These are phyloP conservation scores for Blyttiomyces sp. DNA, from an alignment of 371 early-diverging fungal species.

Conservation along the genomic window DNA sequence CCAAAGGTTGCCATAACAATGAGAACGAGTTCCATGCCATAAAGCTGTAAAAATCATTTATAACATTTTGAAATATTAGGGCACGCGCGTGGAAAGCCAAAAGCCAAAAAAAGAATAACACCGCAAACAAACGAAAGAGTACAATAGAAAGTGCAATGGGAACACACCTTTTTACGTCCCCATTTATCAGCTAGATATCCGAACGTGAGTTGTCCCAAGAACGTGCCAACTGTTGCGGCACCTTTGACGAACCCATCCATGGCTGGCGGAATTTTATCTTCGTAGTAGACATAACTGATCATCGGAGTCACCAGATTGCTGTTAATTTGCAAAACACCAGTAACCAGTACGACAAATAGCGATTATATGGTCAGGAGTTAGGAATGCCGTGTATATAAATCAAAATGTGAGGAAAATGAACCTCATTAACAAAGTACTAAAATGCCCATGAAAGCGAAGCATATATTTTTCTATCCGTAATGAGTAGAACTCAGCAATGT, in stretches of 20 bases:
- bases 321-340: slow-evolving; percentile 25
- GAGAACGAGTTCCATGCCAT: slow-evolving; percentile 60
- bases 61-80: too few relatives aligned
- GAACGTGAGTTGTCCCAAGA: slow-evolving; percentile 82
- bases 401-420: slow-evolving; percentile 62
- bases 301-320: slow-evolving; percentile 5
- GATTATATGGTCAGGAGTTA: slow-evolving; percentile 35
- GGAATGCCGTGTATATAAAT: slow-evolving; percentile 76
- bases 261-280: too few relatives aligned
- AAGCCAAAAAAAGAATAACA: too few relatives aligned
- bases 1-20: slow-evolving; percentile 73
- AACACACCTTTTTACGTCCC: slow-evolving; percentile 85
- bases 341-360: not conserved
- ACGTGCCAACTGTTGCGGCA: slow-evolving; percentile 75
- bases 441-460: not conserved
- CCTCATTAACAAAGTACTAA: not conserved
- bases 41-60: slow-evolving; percentile 69
- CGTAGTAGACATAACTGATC: slow-evolving; percentile 49
- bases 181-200: slow-evolving; percentile 80
- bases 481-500: not conserved
- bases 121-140: slow-evolving; percentile 65
- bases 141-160: slow-evolving; percentile 78
- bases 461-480: not conserved
- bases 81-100: too few relatives aligned
- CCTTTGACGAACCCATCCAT: slow-evolving; percentile 68